Evolutionary conservation across 495 filamentous ascomycete genomes (phyloP).

Genomic region (Penicillium macrosclerotiorum): DNA sequence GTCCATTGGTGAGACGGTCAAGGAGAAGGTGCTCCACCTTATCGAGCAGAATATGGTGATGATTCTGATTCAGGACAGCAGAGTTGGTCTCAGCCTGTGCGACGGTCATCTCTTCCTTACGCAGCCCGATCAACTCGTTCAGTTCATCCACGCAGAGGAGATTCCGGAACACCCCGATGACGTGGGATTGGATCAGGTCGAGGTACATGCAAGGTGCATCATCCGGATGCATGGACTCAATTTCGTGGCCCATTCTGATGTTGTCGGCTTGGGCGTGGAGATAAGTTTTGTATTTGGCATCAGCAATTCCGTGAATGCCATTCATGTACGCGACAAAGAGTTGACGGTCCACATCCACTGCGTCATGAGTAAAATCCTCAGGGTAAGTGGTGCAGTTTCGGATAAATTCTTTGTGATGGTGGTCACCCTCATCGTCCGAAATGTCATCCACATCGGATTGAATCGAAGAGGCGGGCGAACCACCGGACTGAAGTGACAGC

Average conservation of each 20-base stretch:
- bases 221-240: slow-evolving; percentile 38
- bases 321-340: slow-evolving; percentile 47
- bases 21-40: slow-evolving; percentile 38
- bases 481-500: slow-evolving; percentile 29
- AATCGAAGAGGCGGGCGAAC: slow-evolving; percentile 7
- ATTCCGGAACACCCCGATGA: slow-evolving; percentile 43
- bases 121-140: slow-evolving; percentile 30
- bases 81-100: background rate
- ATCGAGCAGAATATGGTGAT: slow-evolving; percentile 22
- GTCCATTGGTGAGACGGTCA: slow-evolving; percentile 32
- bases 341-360: slow-evolving; percentile 39
- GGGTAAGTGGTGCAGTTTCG: slow-evolving; percentile 24
- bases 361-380: slow-evolving; percentile 40
- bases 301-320: slow-evolving; percentile 40
- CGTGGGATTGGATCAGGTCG: slow-evolving; percentile 38
- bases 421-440: slow-evolving; percentile 13
- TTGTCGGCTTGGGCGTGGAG: slow-evolving; percentile 37
- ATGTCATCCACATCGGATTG: slow-evolving; percentile 19
- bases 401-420: slow-evolving; percentile 11
- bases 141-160: slow-evolving; percentile 40
- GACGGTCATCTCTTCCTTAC: slow-evolving; percentile 19
- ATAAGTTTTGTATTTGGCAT: slow-evolving; percentile 32
- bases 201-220: slow-evolving; percentile 35
- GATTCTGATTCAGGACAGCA: background rate
- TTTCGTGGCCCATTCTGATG: slow-evolving; percentile 33